Base-by-base conservation (phyloP, 2,329 filamentous ascomycete species). In the Zasmidium angulare region DNA sequence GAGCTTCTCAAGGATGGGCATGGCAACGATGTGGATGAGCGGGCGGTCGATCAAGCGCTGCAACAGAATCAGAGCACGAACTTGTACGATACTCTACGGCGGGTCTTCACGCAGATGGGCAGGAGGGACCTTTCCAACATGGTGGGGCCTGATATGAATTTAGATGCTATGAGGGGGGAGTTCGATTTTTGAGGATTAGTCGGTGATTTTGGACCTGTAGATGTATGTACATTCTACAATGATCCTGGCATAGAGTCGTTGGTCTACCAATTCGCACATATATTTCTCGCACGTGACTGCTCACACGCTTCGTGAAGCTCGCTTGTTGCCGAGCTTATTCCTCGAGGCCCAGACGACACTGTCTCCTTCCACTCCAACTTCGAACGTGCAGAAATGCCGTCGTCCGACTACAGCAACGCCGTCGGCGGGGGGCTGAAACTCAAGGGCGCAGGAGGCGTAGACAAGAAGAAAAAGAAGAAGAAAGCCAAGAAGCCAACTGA, bases 71-170 rank as follows among this genome's bases (percentile, higher is more conserved):
- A 96, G 74, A 96, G 91, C 80, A 97, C 93, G 52, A 99, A 97
- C 70, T 79, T 99, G 60, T 96, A 96, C 75, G 96, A 99, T 75
- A 99, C 96, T 12, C 79, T 99, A 63, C 81, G 93, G 63, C 82
- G 96, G 61, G 95, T 98, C n/a, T 98, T 99, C 76, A 93, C 88
- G 10, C 91, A 96, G 78, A 98, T 99, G 95, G 89, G 89, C 1
- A 81, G 95, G 59, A 81, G 91, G 58, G 95, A 99, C 76, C 74
- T 99, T 71, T 89, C 89, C 2, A 93, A 98, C 73, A 84, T 87
- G 79, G 95, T 97, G 4, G 88, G 93, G 12, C 86, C 88, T 0
- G 93, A 93, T 23, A 93, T 99, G 79, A 91, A 98, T 77, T 88
- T 96, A 23, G 91, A 95, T 71, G 81, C 87, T 43, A 96, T 99